Conservation (phyloP, 495 filamentous ascomycete genomes). For the Penicillium nucicola region DNA sequence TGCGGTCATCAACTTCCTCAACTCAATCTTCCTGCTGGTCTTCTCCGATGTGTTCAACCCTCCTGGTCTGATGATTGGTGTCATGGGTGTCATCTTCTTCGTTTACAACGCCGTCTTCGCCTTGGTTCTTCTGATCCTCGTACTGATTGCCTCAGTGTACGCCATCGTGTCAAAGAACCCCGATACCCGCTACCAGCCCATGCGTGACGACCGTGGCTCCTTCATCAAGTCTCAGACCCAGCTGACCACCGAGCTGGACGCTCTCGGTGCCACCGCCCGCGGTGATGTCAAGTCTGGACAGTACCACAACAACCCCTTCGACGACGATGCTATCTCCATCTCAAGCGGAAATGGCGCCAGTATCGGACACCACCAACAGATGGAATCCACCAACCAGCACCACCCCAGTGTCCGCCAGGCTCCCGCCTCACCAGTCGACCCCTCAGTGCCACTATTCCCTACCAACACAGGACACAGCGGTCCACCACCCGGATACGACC, state of each 20-base stretch:
- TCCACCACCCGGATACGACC: slow-evolving; percentile 35
- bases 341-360: slow-evolving; percentile 45
- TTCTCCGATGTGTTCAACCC: slow-evolving; percentile 84
- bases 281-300: slow-evolving; percentile 72
- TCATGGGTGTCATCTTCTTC: slow-evolving; percentile 94
- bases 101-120: slow-evolving; percentile 86
- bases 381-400: slow-evolving; percentile 19
- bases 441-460: slow-evolving; percentile 61
- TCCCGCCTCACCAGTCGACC: slow-evolving; percentile 57
- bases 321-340: slow-evolving; percentile 74
- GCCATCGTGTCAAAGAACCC: slow-evolving; percentile 92
- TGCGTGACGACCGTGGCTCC: slow-evolving; percentile 93
- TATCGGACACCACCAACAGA: slow-evolving; percentile 25
- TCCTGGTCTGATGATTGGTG: slow-evolving; percentile 83
- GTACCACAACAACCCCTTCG: slow-evolving; percentile 66
- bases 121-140: slow-evolving; percentile 79
- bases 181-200: slow-evolving; percentile 92
- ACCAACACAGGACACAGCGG: slow-evolving; percentile 36
- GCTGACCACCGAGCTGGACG: slow-evolving; percentile 86
- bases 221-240: slow-evolving; percentile 98
- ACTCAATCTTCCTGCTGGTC: slow-evolving; percentile 79
- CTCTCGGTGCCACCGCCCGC: slow-evolving; percentile 86
- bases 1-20: slow-evolving; percentile 83
- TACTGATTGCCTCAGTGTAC: slow-evolving; percentile 78
- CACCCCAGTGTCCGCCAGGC: slow-evolving; percentile 13